Evolutionary conservation across 345 rosid genomes (phyloP).

Genomic region (Anacardium occidentale): DNA sequence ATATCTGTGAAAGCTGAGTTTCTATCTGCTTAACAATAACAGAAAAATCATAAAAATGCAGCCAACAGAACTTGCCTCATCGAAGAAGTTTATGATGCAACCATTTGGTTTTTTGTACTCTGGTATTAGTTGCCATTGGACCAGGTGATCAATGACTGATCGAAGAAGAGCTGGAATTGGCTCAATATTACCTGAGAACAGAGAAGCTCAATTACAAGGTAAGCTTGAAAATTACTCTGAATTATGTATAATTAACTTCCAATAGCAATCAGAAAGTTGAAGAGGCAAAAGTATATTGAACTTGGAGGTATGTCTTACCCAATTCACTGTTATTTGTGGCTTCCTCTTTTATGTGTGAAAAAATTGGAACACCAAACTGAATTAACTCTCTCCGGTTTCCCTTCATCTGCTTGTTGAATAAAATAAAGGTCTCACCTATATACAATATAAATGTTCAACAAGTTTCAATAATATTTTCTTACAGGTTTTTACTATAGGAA

Average conservation of each 20-base stretch:
- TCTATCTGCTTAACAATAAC: not conserved
- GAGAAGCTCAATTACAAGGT: slow-evolving; percentile 4
- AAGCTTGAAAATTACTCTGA: not conserved
- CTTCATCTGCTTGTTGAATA: slow-evolving; percentile 88
- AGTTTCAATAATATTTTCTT: not conserved
- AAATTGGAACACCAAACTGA: slow-evolving; percentile 84
- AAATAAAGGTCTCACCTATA: slow-evolving; percentile 76
- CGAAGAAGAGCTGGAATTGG: slow-evolving; percentile 80
- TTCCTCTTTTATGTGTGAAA: slow-evolving; percentile 63
- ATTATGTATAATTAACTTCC: not conserved
- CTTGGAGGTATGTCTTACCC: slow-evolving; percentile 38
- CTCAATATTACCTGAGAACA: slow-evolving; percentile 57
- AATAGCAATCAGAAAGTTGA: slow-evolving; percentile 9
- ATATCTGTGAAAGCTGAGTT: not conserved
- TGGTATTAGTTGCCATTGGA: slow-evolving; percentile 82
- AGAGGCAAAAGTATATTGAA: not conserved
- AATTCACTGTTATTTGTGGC: slow-evolving; percentile 41
- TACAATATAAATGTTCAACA: not conserved
- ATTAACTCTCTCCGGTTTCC: slow-evolving; percentile 91
- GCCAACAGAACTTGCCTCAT: slow-evolving; percentile 58
- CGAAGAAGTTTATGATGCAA: slow-evolving; percentile 88
- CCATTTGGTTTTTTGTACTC: slow-evolving; percentile 87
- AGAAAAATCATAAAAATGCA: not conserved
- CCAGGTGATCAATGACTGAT: slow-evolving; percentile 72
- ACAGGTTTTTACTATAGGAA: not conserved